Conservation (phyloP, 768 basidiomycete genomes). For the Serendipita sp. region DNA sequence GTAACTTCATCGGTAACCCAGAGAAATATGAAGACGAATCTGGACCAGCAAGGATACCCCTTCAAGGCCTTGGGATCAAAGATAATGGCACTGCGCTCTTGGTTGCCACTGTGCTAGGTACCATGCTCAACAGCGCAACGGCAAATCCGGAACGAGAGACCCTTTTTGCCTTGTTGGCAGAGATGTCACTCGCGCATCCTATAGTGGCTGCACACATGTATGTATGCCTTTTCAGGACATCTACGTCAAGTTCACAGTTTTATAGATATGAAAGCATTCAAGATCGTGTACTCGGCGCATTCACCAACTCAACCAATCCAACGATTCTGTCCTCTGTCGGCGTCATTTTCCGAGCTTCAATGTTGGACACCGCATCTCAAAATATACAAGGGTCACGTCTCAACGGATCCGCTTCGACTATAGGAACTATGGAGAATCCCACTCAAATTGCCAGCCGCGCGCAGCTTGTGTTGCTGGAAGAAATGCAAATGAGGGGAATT, state of each 20-base stretch:
- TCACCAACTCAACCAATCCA: constrained; percentile 56
- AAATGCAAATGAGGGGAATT: constrained; percentile 46
- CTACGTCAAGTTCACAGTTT: constrained; percentile 6
- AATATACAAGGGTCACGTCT: constrained; percentile 17
- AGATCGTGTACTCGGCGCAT: constrained; percentile 56
- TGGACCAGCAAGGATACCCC: constrained; percentile 35
- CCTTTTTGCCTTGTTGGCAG: constrained; percentile 57
- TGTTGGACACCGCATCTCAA: constrained; percentile 33
- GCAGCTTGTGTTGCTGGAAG: constrained; percentile 30
- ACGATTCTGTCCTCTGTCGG: constrained; percentile 54
- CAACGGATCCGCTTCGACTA: constrained; percentile 44
- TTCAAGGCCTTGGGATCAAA: constrained; percentile 40
- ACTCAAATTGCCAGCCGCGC: neutral
- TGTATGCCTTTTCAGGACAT: constrained; percentile 19
- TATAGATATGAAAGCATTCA: constrained; percentile 58
- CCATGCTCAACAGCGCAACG: constrained; percentile 59
- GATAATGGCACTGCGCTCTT: constrained; percentile 55
- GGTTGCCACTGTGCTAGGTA: constrained; percentile 54
- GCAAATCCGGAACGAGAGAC: constrained; percentile 70
- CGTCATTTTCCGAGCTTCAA: constrained; percentile 55
- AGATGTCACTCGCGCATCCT: constrained; percentile 49
- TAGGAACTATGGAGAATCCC: constrained; percentile 46
- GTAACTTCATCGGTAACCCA: constrained; percentile 17
- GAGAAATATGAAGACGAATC: constrained; percentile 25
- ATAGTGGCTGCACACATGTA: constrained; percentile 60